Evolutionary conservation across 1,284 basidiomycete genomes (phyloP), one percentile per base, ranked within the genome.

Genomic region (Rhodofomes roseus): DNA sequence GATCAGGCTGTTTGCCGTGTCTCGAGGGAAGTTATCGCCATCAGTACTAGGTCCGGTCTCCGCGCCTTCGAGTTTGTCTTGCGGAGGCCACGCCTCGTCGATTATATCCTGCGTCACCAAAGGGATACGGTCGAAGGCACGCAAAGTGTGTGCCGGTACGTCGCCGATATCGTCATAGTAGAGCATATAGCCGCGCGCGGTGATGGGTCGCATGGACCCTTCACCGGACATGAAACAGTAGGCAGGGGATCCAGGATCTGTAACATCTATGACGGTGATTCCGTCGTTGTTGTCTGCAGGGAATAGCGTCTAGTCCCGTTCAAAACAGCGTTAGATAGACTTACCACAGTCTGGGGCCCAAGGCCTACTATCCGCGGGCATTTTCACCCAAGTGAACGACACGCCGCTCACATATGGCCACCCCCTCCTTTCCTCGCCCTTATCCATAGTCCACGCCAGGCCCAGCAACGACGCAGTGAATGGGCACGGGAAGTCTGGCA

Each of bases 251-350:
- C 62, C 50, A 1, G 75, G 74, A 59, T 76, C 69, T 1, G 76
- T 76, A 29, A 79, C 65, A 59, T 80, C 79, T 40, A 79, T 65
- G 36, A 79, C 63, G 0, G 77, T 75, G 9, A 78, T 73, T 0
- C 77, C 78, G 39, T 76, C 76, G 60, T 78, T 70, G 59, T 78
- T 77, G 52, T 74, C 77, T 79, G 58, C 22, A 22, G 31, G 5
- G 31, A 14, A 43, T 23, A 50, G n/a, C 11, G 18, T 9, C 44
- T 25, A 50, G 16, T 34, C 6, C 41, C 44, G 16, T 18, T 25
- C 23, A 20, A 12, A 52, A 20, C 6, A 23, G 3, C 7, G 54
- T 43, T 2, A 48, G 39, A 46, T 11, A 62, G 70, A 25, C 69
- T 65, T 27, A 51, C 50, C 6, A 16, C 29, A 7, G 18, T 51